phyloP scores from a whole-genome alignment of 192 early-diverging fungal species.

The Backusella macrospora region DNA sequence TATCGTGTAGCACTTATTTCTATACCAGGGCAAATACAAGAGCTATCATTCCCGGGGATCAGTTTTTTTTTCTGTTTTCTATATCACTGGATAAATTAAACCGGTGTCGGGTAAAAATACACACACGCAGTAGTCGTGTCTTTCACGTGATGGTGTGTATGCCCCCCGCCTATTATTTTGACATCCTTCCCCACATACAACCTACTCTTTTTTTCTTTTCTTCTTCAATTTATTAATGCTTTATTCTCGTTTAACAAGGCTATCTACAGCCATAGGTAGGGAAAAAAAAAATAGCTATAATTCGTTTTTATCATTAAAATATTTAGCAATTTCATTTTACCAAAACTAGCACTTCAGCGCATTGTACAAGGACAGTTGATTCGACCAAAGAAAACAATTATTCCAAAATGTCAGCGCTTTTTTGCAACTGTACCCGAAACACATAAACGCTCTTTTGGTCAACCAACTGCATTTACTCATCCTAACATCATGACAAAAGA shows the following conservation, averaged over 20 bases:
- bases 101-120: not conserved
- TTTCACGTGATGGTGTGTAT: slow-evolving; percentile 5
- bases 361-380: not conserved
- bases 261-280: not conserved
- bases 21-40: not conserved
- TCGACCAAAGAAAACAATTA: not conserved
- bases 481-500: slow-evolving; percentile 76
- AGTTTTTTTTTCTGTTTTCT: not conserved
- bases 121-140: no score
- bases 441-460: slow-evolving; percentile 57
- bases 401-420: slow-evolving; percentile 10
- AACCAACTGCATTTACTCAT: slow-evolving; percentile 82
- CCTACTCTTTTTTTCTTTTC: not conserved
- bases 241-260: slow-evolving; percentile 1
- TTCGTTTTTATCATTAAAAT: not conserved
- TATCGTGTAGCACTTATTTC: no score
- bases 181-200: no score
- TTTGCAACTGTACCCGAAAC: slow-evolving; percentile 27
- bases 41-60: no score
- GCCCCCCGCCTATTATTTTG: slow-evolving; percentile 12
- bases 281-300: not conserved
- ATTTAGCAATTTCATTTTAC: not conserved
- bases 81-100: not conserved
- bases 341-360: not conserved
- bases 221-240: not conserved